A percentile compares a stretch with the other conserved stretches of the same genome.
Evolutionary conservation across 139 green algal genomes (phyloP).

Genomic region (Chlamydomonas urium): DNA sequence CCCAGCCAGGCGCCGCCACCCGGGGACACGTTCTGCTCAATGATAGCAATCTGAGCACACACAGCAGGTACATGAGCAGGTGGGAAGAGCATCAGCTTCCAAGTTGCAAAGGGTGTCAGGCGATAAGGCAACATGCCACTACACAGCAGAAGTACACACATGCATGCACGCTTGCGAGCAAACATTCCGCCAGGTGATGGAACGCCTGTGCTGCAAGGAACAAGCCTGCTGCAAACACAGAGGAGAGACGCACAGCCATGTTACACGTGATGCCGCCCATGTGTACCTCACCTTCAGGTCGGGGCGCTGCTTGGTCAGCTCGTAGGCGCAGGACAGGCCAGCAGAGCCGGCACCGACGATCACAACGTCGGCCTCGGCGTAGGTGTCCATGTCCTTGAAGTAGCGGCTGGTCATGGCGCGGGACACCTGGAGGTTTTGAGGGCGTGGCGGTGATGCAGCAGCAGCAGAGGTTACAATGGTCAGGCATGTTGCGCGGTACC

Average conservation of each 20-base stretch:
- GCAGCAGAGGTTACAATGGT: no score
- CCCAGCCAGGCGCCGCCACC: constrained; percentile 91
- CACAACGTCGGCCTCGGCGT: constrained; percentile 73
- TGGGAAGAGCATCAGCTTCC: no score
- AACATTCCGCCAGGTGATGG: no score
- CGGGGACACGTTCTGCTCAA: constrained; percentile 79
- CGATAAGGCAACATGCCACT: no score
- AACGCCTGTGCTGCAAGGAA: background rate
- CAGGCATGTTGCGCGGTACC: no score
- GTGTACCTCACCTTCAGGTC: constrained; percentile 70
- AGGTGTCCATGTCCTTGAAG: constrained; percentile 86
- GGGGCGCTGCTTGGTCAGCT: constrained; percentile 87
- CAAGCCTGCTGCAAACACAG: no score
- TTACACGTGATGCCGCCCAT: no score
- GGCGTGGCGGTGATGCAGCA: no score
- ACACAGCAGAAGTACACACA: no score
- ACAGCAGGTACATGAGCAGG: background rate
- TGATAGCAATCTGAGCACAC: constrained; percentile 65
- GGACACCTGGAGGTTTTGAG: constrained; percentile 18
- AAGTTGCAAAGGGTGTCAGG: no score
- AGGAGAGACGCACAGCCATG: no score
- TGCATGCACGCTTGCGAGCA: no score
- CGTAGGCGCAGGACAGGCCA: constrained; percentile 89
- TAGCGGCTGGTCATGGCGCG: constrained; percentile 90
- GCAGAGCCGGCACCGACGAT: constrained; percentile 74